Evolutionary conservation across 2,329 filamentous ascomycete species (phyloP), one percentile per base, ranked within the genome.

Genomic region (Penicillium sumatraense): DNA sequence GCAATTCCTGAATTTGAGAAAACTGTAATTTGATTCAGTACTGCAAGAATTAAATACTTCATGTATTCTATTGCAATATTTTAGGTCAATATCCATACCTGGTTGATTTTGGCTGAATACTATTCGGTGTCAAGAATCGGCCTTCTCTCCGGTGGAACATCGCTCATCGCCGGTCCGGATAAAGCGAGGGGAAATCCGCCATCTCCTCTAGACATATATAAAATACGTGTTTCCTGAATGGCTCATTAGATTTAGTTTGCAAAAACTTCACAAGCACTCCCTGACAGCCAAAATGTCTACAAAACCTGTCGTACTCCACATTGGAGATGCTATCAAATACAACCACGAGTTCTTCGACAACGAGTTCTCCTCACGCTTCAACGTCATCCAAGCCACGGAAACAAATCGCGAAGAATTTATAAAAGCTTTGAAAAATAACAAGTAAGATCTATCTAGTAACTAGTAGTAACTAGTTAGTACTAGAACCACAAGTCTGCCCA

Each of bases 251-350:
- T 21, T 21, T 18, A 16, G 8, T 23, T 20, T 20, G 1, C 5
- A 16, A 20, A 40, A 36, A 36, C 18, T 21, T 40, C 9, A 3
- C 5, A 23, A 21, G 9, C 14, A 21, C n/a, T n/a, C n/a, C n/a
- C n/a, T n/a, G 10, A 13, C 18, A 14, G 4, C 11, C 21, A 52
- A 41, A 38, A 54, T 60, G 49, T 16, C 35, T 44, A 26, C 49
- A 23, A 68, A 74, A 48, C 74, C 72, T 6, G 68, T 63, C 3
- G 67, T 79, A 29, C 72, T 78, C 20, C 75, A 75, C 58, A 64
- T 80, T 13, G 78, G 78, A 31, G 76, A 78, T 18, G 66, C 72
- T 10, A 77, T 80, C 61, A 74, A 77, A 49, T 79, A 79, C 61
- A 79, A 80, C 56, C 68, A 72, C 14, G 68, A 75, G 1, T 72